Conservation (phyloP, 306 rosid species). For the Fragaria vesca region DNA sequence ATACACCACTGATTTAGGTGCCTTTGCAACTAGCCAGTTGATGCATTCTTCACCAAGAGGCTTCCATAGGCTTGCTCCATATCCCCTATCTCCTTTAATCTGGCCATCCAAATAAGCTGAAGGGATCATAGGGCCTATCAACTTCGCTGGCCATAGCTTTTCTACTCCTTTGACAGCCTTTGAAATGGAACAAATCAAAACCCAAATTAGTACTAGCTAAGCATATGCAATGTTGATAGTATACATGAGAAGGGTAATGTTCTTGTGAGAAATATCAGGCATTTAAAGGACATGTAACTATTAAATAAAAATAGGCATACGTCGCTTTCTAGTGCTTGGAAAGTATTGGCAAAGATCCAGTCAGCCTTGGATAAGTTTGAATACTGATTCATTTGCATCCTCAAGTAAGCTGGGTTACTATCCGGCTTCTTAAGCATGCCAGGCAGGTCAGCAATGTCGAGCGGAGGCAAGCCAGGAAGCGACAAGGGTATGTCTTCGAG, state of each 20-base stretch:
- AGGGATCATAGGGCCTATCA: conserved; percentile 50
- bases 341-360: conserved; percentile 54
- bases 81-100: conserved; percentile 27
- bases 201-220: background rate
- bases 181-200: background rate
- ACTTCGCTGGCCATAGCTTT: conserved; percentile 32
- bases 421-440: conserved; percentile 49
- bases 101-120: conserved; percentile 45
- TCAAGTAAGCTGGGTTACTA: conserved; percentile 59
- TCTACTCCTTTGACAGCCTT: conserved; percentile 15
- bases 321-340: conserved; percentile 51
- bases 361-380: conserved; percentile 47
- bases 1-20: conserved; percentile 33
- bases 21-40: conserved; percentile 34
- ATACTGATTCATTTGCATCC: conserved; percentile 57
- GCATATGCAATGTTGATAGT: background rate
- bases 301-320: conserved; percentile 15
- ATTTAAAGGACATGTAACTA: background rate
- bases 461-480: conserved; percentile 51
- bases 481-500: conserved; percentile 32
- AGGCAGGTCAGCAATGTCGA: conserved; percentile 44
- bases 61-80: conserved; percentile 40
- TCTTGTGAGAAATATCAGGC: background rate
- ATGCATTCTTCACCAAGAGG: conserved; percentile 21
- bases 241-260: background rate